phyloP scores from a whole-genome alignment of 257 asterid genomes.

The Avicennia marina region DNA sequence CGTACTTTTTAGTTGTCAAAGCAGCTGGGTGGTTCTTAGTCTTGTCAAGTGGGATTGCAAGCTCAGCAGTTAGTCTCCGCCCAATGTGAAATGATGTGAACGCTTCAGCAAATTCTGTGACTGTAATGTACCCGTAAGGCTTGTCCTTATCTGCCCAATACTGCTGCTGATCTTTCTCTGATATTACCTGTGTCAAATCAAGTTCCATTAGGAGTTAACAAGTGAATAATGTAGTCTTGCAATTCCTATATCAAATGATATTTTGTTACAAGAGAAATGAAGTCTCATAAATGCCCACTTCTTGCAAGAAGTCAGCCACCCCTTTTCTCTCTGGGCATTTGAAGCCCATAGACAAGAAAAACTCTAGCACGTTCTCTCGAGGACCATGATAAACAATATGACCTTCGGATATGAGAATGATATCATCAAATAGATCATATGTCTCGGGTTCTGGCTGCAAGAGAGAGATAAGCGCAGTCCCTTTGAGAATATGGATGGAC shows the following conservation, averaged over 20 bases:
- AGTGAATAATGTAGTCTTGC: background rate
- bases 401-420: constrained; percentile 30
- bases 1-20: constrained; percentile 24
- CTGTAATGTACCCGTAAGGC: constrained; percentile 26
- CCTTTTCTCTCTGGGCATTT: constrained; percentile 38
- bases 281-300: constrained; percentile 17
- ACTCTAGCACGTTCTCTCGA: constrained; percentile 27
- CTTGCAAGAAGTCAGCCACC: constrained; percentile 44
- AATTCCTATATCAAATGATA: no score
- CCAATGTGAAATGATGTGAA: constrained; percentile 28
- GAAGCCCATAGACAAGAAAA: constrained; percentile 33
- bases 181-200: constrained; percentile 22
- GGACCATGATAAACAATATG: constrained; percentile 34
- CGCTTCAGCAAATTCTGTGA: constrained; percentile 24
- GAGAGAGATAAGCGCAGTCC: constrained; percentile 34
- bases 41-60: constrained; percentile 24
- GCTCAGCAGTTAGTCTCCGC: constrained; percentile 2
- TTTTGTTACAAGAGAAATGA: background rate
- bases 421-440: constrained; percentile 31
- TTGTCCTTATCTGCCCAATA: constrained; percentile 23
- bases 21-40: constrained; percentile 36
- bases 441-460: constrained; percentile 41
- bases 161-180: constrained; percentile 34
- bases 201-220: background rate
- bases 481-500: constrained; percentile 25